These are phyloP conservation scores for Claviceps arundinis DNA, from an alignment of 2,329 filamentous ascomycete genomes.

Conservation along the genomic window DNA sequence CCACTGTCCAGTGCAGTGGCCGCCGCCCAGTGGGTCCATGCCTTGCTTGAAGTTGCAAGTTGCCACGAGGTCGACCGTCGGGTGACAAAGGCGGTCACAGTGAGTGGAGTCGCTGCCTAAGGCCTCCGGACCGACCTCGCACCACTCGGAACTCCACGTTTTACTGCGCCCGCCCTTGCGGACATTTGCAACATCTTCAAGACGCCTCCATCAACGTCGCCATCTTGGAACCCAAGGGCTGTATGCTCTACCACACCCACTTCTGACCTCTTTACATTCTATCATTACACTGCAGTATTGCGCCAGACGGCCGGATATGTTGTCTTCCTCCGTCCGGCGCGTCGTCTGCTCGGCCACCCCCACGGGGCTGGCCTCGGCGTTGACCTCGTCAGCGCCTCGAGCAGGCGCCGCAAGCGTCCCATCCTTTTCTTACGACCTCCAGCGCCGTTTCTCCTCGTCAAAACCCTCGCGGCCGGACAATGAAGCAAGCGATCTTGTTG, in stretches of 20 bases:
- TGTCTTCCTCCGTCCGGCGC: constrained; percentile 43
- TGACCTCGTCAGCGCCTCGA: constrained; percentile 28
- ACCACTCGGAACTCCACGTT: constrained; percentile 3
- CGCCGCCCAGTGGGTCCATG: no score
- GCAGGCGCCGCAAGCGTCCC: constrained; percentile 21
- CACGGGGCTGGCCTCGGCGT: constrained; percentile 27
- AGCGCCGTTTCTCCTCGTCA: constrained; percentile 46
- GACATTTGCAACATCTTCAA: constrained; percentile 8
- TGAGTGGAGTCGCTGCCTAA: no score
- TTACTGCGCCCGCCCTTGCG: constrained; percentile 8
- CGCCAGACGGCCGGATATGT: constrained; percentile 27
- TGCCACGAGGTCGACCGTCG: no score
- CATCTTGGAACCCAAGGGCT: constrained; percentile 13
- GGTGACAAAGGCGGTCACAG: no score
- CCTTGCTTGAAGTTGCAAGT: no score
- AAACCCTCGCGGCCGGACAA: constrained; percentile 50
- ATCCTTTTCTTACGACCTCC: constrained; percentile 29
- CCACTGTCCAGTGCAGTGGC: no score
- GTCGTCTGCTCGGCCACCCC: constrained; percentile 34
- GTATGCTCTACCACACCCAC: constrained; percentile 7
- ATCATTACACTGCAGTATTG: constrained; percentile 4
- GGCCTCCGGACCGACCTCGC: not conserved
- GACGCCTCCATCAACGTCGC: constrained; percentile 17
- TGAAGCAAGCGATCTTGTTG: constrained; percentile 36
- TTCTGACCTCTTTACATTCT: constrained; percentile 7